Conservation (phyloP, 2,329 filamentous ascomycete species). For the Cladophialophora exuberans region DNA sequence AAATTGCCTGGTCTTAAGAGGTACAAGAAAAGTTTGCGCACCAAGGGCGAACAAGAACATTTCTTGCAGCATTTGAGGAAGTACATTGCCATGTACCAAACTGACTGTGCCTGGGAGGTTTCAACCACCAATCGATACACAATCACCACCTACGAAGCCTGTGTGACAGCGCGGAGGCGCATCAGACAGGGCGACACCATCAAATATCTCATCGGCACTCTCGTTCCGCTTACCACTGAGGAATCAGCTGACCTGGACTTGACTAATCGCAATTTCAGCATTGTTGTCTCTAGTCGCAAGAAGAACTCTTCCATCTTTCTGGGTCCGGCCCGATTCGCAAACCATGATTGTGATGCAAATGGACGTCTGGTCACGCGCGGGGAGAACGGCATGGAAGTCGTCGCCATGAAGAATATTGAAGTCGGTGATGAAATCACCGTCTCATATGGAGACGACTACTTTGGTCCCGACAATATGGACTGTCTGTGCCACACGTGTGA, state of each 20-base stretch:
- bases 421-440: constrained; percentile 95
- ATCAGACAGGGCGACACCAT: constrained; percentile 84
- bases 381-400: constrained; percentile 85
- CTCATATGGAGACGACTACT: constrained; percentile 93
- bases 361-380: constrained; percentile 83
- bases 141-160: constrained; percentile 85
- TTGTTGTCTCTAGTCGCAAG: constrained; percentile 89
- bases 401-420: constrained; percentile 79
- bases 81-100: constrained; percentile 89
- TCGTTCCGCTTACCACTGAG: constrained; percentile 88
- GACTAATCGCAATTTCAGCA: constrained; percentile 91
- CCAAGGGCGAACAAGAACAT: constrained; percentile 79
- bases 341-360: constrained; percentile 95
- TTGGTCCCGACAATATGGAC: constrained; percentile 92
- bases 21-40: constrained; percentile 69
- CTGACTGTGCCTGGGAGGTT: constrained; percentile 94
- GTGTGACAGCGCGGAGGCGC: constrained; percentile 76
- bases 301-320: constrained; percentile 91
- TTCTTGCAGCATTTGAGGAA: constrained; percentile 84
- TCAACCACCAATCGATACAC: constrained; percentile 93
- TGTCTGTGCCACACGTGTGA: constrained; percentile 92
- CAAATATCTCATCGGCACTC: constrained; percentile 87
- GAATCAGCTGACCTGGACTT: constrained; percentile 82
- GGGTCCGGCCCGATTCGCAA: constrained; percentile 92
- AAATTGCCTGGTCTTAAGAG: constrained; percentile 73